These are phyloP conservation scores for Apophysomyces trapeziformis DNA, from an alignment of 371 early-diverging fungal species.

Conservation along the genomic window DNA sequence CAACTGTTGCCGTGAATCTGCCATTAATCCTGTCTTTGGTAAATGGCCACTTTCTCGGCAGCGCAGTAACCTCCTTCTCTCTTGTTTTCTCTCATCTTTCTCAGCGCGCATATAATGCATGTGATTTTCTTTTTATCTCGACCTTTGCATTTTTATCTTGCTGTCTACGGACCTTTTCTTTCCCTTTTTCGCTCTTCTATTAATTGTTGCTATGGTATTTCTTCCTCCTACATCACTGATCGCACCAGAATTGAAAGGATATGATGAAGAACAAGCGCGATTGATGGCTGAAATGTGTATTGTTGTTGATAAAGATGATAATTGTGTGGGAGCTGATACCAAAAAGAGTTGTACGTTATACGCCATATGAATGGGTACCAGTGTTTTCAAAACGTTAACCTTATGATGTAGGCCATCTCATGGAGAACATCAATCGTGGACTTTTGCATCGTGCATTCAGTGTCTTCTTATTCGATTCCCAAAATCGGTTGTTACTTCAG, in stretches of 20 bases:
- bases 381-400: neutral
- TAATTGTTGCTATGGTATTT: neutral
- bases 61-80: neutral
- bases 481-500: constrained; percentile 82
- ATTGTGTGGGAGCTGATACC: constrained; percentile 76
- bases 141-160: neutral
- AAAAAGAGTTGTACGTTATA: constrained; percentile 84
- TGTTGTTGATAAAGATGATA: constrained; percentile 83
- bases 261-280: constrained; percentile 83
- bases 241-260: constrained; percentile 58
- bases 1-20: too few species aligned
- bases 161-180: neutral
- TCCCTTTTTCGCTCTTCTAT: neutral
- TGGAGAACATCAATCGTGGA: constrained; percentile 82
- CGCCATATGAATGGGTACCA: too few species aligned
- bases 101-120: neutral
- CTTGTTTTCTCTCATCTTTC: too few species aligned
- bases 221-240: constrained; percentile 18
- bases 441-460: constrained; percentile 94
- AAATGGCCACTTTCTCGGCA: neutral
- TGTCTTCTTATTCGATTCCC: constrained; percentile 87
- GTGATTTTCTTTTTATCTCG: neutral
- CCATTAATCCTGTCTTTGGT: too few species aligned
- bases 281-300: constrained; percentile 97
- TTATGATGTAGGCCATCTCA: constrained; percentile 69